phyloP scores from a whole-genome alignment of 129 eudicot species.

The Helichrysum umbraculigerum region DNA sequence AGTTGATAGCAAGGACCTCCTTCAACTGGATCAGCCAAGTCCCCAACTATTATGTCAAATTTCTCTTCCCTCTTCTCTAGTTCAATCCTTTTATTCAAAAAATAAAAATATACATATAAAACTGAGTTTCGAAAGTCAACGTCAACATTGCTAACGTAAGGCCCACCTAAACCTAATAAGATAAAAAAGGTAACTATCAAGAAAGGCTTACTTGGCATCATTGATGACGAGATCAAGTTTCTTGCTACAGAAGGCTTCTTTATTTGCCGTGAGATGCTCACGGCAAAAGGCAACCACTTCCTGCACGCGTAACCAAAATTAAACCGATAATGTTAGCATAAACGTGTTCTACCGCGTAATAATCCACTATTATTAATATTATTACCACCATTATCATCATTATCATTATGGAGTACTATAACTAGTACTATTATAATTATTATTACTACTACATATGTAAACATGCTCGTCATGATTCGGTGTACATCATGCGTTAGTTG shows the following conservation, averaged over 20 bases:
- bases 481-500: neutral
- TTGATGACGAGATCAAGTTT: slow-evolving; percentile 70
- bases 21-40: slow-evolving; percentile 94
- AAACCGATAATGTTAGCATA: neutral
- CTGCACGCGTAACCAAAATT: slow-evolving; percentile 28
- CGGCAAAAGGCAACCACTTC: slow-evolving; percentile 77
- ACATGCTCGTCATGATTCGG: neutral
- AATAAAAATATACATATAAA: neutral
- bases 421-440: neutral
- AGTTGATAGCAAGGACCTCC: slow-evolving; percentile 96
- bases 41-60: slow-evolving; percentile 91
- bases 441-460: too few species aligned
- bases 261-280: slow-evolving; percentile 53
- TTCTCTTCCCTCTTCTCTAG: slow-evolving; percentile 64
- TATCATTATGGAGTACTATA: too few species aligned
- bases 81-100: slow-evolving; percentile 53
- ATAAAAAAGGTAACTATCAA: neutral
- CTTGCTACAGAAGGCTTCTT: slow-evolving; percentile 59
- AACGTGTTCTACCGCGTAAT: neutral
- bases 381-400: too few species aligned
- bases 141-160: neutral
- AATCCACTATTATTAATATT: neutral
- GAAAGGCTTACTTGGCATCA: slow-evolving; percentile 57
- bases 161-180: neutral
- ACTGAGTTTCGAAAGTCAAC: neutral